Base-by-base conservation (phyloP, 495 filamentous ascomycete species). In the Lophiotrema nucula region DNA sequence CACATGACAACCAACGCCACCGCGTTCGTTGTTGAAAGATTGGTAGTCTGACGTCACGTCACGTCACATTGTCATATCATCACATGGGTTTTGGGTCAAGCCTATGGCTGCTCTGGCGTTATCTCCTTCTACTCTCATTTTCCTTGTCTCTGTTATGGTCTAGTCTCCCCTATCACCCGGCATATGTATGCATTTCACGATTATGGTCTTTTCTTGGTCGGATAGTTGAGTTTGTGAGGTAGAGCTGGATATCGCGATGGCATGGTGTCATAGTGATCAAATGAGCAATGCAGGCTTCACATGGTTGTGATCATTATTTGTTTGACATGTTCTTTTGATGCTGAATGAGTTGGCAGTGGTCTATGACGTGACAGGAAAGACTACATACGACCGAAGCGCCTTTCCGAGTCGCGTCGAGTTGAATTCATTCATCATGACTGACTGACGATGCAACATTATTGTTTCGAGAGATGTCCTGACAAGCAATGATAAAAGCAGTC, bases 1-100 rank as follows among this genome's bases (percentile, higher is more conserved):
- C 2, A 56, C 44, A 62, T 62, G 57, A 60, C 56, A 44, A n/a
- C 8, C 8, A 8, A n/a, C 19, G 10, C 10, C 10, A 47, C 31
- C 41, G 31, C 12, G 46, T 0, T 21, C 27, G 13, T 21, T 60
- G 26, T 15, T 44, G 22, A 41, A 27, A 33, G 57, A 60, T 43
- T 60, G 57, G 57, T 60, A 46, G 37, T 22, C 25, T 53, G 31
- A 41, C 39, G 39, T 13, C 19, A 43, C 19, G 6, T 21, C 18
- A 13, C 19, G 19, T 43, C 31, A 35, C n/a, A n/a, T 35, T 8
- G 31, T 8, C 31, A n/a, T 8, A 35, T 35, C n/a, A 8, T 35
- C 31, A 8, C 8, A n/a, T 8, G 31, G n/a, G 31, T 47, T 22
- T 26, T 12, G n/a, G n/a, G n/a, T n/a, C n/a, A n/a, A n/a, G n/a